Evolutionary conservation across 2,329 filamentous ascomycete genomes (phyloP), one percentile per base, ranked within the genome.

Genomic region (Fusarium sp.): DNA sequence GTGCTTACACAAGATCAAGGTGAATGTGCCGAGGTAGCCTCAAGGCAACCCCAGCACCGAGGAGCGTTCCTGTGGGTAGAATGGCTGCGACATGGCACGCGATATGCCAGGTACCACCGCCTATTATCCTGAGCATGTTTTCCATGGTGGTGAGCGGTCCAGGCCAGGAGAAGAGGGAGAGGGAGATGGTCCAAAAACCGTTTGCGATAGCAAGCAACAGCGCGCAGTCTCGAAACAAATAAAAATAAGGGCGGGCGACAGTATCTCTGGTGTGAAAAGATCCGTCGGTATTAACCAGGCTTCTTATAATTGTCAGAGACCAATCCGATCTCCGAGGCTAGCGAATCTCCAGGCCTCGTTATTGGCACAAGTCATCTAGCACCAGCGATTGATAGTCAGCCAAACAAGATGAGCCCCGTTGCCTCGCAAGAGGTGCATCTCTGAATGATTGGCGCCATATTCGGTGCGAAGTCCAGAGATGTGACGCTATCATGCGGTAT

Each of bases 1-100:
- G 22, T 22, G 50, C 72, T 71, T 67, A 74, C 72, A 65, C 61
- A 31, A 50, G 57, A 40, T 64, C 55, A 15, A 65, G 39, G 26
- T 52, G 44, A 49, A 42, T 53, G 46, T 66, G 45, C 28, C 50
- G 68, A 11, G 67, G 55, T 40, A 69, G 40, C 26, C 22, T 58
- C 28, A 74, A 40, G 17, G 62, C 62, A 21, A 73, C 19, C 21
- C 59, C 55, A 40, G 72, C 46, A 57, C 67, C 70, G 28, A 62
- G 57, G 10, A 74, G 56, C 31, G 57, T 55, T 14, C 71, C 70
- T 21, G 49, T 57, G 22, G 71, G 60, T 39, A 71, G n/a, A 21
- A 66, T 34, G 34, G 40, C 40, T 21, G 49, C 31, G 22, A 54
- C 26, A 62, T 58, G 50, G n/a, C 34, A 46, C 45, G 51, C 38